These are phyloP conservation scores for Daldinia childiae DNA, from an alignment of 495 filamentous ascomycete species.

Conservation along the genomic window DNA sequence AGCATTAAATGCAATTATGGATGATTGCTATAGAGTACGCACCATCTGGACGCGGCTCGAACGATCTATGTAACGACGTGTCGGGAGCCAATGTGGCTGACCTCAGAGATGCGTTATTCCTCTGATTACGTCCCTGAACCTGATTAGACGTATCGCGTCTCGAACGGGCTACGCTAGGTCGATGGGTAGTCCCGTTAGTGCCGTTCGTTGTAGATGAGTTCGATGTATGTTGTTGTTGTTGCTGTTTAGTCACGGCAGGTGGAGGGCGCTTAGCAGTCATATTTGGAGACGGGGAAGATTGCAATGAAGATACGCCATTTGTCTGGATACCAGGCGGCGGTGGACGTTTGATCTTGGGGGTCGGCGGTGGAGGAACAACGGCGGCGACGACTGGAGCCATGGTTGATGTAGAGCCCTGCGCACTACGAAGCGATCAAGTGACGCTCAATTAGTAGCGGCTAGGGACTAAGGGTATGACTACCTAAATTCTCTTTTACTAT, in stretches of 20 bases:
- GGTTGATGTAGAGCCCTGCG: slow-evolving; percentile 17
- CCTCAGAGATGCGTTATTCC: slow-evolving; percentile 53
- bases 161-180: slow-evolving; percentile 59
- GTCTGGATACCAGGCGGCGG: slow-evolving; percentile 73
- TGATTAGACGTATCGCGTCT: slow-evolving; percentile 58
- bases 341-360: slow-evolving; percentile 78
- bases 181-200: slow-evolving; percentile 51
- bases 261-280: slow-evolving; percentile 70
- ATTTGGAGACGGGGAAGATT: slow-evolving; percentile 72
- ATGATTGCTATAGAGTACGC: slow-evolving; percentile 9
- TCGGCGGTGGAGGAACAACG: slow-evolving; percentile 62
- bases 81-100: slow-evolving; percentile 58
- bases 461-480: slow-evolving; percentile 22
- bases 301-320: slow-evolving; percentile 72
- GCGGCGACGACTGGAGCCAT: slow-evolving; percentile 61
- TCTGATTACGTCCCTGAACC: slow-evolving; percentile 52
- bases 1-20: not conserved
- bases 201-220: slow-evolving; percentile 59
- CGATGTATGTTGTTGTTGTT: slow-evolving; percentile 48
- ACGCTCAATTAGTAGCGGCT: slow-evolving; percentile 27
- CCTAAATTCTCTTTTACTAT: slow-evolving; percentile 17
- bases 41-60: slow-evolving; percentile 61
- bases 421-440: slow-evolving; percentile 24
- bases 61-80: slow-evolving; percentile 41
- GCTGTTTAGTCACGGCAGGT: slow-evolving; percentile 53